Evolutionary conservation across 768 basidiomycete species (phyloP).

Genomic region (Lactarius hengduanensis): DNA sequence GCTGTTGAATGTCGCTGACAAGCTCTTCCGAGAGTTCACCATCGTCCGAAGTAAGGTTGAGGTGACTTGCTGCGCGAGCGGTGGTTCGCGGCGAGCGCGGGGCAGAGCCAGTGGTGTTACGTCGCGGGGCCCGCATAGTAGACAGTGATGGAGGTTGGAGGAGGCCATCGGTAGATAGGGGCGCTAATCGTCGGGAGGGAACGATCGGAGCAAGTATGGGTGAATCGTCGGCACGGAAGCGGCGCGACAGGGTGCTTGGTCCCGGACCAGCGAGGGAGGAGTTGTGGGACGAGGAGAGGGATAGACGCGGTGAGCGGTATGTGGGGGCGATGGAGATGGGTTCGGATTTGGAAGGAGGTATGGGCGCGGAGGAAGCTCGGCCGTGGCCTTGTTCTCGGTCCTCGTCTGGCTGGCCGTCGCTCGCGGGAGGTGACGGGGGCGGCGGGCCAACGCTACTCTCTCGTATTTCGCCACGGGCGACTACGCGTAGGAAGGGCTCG

Average conservation of each 20-base stretch:
- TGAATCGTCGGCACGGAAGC: constrained; percentile 30
- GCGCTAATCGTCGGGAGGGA: constrained; percentile 26
- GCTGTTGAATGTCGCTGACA: constrained; percentile 80
- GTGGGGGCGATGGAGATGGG: constrained; percentile 5
- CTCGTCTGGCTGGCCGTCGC: constrained; percentile 34
- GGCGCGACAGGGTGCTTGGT: constrained; percentile 23
- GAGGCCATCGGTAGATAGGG: constrained; percentile 44
- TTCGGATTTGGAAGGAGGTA: constrained; percentile 18
- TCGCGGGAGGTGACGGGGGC: constrained; percentile 54
- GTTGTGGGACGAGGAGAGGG: constrained; percentile 22
- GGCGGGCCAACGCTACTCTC: constrained; percentile 48
- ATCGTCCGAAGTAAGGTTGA: constrained; percentile 40
- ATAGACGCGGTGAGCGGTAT: constrained; percentile 14
- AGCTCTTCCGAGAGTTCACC: constrained; percentile 51
- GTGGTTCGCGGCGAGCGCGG: constrained; percentile 23
- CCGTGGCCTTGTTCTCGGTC: constrained; percentile 3
- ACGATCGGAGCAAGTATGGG: constrained; percentile 31
- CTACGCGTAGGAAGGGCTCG: constrained; percentile 37
- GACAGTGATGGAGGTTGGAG: constrained; percentile 49
- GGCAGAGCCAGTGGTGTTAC: constrained; percentile 69
- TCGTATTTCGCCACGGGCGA: constrained; percentile 26
- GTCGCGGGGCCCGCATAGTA: constrained; percentile 48
- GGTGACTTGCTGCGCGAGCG: constrained; percentile 32
- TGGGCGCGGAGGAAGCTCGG: neutral
- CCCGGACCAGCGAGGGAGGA: constrained; percentile 25